A percentile compares a stretch with the other conserved stretches of the same genome.
These are phyloP conservation scores for Aspergillus felis DNA, from an alignment of 2,329 filamentous ascomycete species.

Conservation along the genomic window DNA sequence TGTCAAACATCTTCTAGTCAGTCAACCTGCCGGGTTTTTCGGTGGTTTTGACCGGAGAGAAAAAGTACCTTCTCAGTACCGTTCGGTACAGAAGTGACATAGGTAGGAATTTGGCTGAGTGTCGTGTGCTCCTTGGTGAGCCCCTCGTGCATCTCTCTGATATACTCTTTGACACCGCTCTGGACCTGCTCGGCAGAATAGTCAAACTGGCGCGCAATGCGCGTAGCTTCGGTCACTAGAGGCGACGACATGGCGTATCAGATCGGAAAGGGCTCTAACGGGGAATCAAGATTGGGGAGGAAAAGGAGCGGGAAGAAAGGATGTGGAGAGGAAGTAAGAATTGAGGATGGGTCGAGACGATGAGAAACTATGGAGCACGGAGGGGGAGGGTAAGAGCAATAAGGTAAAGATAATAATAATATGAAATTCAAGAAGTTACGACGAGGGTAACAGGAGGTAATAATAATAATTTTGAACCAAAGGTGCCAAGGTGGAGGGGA, in stretches of 20 bases:
- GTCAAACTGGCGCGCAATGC: constrained; percentile 80
- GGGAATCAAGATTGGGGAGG: not conserved
- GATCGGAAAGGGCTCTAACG: not conserved
- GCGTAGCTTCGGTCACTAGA: constrained; percentile 67
- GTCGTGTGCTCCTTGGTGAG: constrained; percentile 72
- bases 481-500: constrained; percentile 1
- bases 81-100: constrained; percentile 92
- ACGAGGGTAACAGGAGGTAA: constrained; percentile 1
- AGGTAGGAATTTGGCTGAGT: constrained; percentile 93
- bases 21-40: not conserved
- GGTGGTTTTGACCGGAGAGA: not conserved
- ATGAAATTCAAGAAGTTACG: not conserved
- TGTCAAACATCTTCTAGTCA: constrained; percentile 34
- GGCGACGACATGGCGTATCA: constrained; percentile 28
- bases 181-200: constrained; percentile 75
- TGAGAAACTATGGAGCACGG: not conserved
- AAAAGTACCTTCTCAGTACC: constrained; percentile 83
- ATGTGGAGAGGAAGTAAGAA: not conserved
- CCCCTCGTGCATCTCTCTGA: constrained; percentile 83
- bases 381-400: constrained; percentile 2
- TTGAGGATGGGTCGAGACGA: not conserved
- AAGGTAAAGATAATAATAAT: not conserved
- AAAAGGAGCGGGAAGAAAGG: constrained; percentile 5
- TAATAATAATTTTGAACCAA: not conserved
- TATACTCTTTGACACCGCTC: constrained; percentile 77